Conservation (phyloP, 192 early-diverging fungal genomes). For the Mortierella antarctica region DNA sequence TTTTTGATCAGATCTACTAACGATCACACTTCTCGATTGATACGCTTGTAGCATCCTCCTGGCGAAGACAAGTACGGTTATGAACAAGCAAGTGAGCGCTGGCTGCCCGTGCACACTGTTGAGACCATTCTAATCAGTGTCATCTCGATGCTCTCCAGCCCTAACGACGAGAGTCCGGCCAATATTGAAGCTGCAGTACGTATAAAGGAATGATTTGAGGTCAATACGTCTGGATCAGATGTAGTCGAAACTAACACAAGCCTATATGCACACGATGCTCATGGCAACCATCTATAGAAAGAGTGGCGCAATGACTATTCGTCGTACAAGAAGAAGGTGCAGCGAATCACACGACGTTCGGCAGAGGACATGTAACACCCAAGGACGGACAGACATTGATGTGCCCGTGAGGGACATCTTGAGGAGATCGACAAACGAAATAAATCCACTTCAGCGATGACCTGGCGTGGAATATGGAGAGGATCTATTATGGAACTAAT, state of each 20-base stretch:
- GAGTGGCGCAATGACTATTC: conserved; percentile 78
- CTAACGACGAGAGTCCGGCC: conserved; percentile 96
- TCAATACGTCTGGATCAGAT: background rate
- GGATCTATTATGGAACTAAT: no score
- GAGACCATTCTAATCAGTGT: conserved; percentile 93
- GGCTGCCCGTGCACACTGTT: conserved; percentile 96
- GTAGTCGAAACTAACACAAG: background rate
- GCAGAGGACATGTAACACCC: conserved; percentile 56
- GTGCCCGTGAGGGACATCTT: background rate
- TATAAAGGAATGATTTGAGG: background rate
- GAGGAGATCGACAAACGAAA: background rate
- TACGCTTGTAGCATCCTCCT: conserved; percentile 64
- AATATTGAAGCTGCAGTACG: conserved; percentile 95
- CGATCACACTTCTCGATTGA: background rate
- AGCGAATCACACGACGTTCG: conserved; percentile 64
- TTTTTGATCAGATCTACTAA: background rate
- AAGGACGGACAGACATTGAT: background rate
- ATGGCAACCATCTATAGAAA: conserved; percentile 61
- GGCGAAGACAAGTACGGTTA: conserved; percentile 95
- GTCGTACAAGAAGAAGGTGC: conserved; percentile 82
- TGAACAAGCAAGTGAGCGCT: conserved; percentile 89
- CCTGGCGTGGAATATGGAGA: background rate
- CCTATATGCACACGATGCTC: background rate
- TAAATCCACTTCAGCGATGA: background rate
- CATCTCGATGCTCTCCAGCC: conserved; percentile 89